phyloP scores from a whole-genome alignment of 805 yeast genomes.

The Brettanomyces nanus region DNA sequence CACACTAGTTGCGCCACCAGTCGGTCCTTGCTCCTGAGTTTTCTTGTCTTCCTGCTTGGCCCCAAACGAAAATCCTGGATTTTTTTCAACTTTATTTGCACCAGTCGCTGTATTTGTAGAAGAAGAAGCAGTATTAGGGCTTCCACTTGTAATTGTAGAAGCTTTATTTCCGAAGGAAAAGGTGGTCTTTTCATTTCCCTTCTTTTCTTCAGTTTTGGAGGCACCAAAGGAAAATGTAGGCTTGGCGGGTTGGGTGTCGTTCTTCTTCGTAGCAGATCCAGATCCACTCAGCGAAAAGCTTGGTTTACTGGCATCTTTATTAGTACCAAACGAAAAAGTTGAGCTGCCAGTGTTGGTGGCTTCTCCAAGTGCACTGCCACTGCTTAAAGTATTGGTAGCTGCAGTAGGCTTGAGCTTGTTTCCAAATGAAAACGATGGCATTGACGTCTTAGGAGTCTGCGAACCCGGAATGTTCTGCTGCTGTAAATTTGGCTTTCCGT shows the following conservation, averaged over 20 bases:
- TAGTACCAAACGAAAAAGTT: constrained; percentile 11
- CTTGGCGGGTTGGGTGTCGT: too few species aligned
- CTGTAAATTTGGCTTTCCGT: too few species aligned
- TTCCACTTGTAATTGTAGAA: constrained; percentile 7
- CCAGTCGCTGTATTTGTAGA: constrained; percentile 11
- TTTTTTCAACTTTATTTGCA: constrained; percentile 2
- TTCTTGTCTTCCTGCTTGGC: constrained; percentile 14
- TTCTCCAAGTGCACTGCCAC: too few species aligned
- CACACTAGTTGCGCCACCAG: neutral
- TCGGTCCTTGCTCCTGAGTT: constrained; percentile 6
- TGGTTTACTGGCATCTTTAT: too few species aligned
- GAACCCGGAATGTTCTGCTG: too few species aligned
- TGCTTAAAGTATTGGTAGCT: too few species aligned
- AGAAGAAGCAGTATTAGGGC: constrained; percentile 11
- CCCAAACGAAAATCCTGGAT: constrained; percentile 9
- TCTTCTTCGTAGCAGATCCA: too few species aligned
- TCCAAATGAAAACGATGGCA: too few species aligned
- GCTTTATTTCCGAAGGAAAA: constrained; percentile 14
- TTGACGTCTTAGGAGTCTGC: too few species aligned
- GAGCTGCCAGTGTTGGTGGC: constrained; percentile 1
- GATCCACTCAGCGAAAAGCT: too few species aligned
- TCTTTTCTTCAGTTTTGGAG: constrained; percentile 1
- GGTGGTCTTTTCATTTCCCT: constrained; percentile 8
- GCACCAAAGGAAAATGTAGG: constrained; percentile 1
- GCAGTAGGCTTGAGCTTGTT: too few species aligned